Conservation (phyloP, 1,139 yeast species). For the Debaryomycetaceae sp. region DNA sequence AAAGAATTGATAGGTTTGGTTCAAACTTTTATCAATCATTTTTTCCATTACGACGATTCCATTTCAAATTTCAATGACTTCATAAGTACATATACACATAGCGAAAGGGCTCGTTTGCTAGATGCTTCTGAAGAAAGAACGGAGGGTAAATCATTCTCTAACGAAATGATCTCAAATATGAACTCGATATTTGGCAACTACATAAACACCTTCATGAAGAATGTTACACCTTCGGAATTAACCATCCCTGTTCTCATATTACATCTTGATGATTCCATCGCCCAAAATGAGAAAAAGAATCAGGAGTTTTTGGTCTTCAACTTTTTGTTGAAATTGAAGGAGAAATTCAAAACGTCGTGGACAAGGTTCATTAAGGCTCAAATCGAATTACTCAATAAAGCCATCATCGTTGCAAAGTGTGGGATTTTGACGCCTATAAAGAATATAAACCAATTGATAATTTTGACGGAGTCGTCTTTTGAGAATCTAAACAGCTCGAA, state of each 20-base stretch:
- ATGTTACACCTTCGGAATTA: slow-evolving; percentile 35
- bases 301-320: slow-evolving; percentile 63
- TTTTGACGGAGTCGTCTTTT: slow-evolving; percentile 33
- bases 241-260: slow-evolving; percentile 35
- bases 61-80: slow-evolving; percentile 47
- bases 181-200: slow-evolving; percentile 53
- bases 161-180: slow-evolving; percentile 50
- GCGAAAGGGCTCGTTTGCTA: slow-evolving; percentile 26
- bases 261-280: slow-evolving; percentile 39
- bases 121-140: slow-evolving; percentile 19
- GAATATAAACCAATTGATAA: slow-evolving; percentile 31
- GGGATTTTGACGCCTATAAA: slow-evolving; percentile 35
- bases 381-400: slow-evolving; percentile 49
- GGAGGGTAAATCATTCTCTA: slow-evolving; percentile 40
- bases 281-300: slow-evolving; percentile 46
- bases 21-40: slow-evolving; percentile 59
- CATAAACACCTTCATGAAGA: slow-evolving; percentile 34
- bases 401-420: slow-evolving; percentile 41
- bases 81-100: slow-evolving; percentile 38
- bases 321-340: slow-evolving; percentile 49
- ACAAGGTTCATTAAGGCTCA: slow-evolving; percentile 54
- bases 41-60: slow-evolving; percentile 65
- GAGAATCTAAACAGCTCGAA: slow-evolving; percentile 16
- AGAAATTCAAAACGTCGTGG: slow-evolving; percentile 58
- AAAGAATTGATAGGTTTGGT: slow-evolving; percentile 40